Base-by-base conservation (phyloP, 495 filamentous ascomycete species). In the Aspergillus egyptiacus region DNA sequence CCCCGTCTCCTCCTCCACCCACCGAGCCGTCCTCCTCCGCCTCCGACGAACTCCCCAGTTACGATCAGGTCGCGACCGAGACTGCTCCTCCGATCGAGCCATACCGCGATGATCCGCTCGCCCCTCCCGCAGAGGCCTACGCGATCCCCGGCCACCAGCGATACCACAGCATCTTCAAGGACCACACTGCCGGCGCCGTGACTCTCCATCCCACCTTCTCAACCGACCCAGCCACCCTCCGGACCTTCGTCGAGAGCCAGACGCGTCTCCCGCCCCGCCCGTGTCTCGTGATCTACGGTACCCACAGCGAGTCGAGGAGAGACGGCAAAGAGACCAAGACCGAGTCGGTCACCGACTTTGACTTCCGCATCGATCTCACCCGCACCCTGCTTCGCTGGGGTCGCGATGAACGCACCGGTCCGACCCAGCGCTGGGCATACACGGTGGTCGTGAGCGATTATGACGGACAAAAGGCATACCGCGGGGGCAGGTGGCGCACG, bases 351-450 rank as follows among this genome's bases (percentile, higher is more conserved):
- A 56, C 57, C 2, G 71, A 74, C 51, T 74, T 74, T 31, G 31
- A 63, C 6, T 74, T 74, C 50, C 56, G 48, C 15, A 50, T 74
- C 14, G 65, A 74, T 31, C 55, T 72, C 3, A 58, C 61, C 0
- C 51, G 60, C 3, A 40, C 47, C 0, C n/a, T 49, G 10, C 42
- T 46, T 0, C 17, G 38, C 5, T 49, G 40, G 30, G 41, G 36
- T 5, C 41, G 23, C 5, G 36, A 55, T 10, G 43, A 35, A n/a
- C 34, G 32, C 34, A 24, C 20, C 9, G 39, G 33, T 2, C 34
- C 36, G 2, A 25, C 38, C 11, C 13, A 34, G 22, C 17, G 38
- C 17, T 32, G 47, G 5, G 62, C 61, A 55, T 51, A 58, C 40
- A 53, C 49, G 14, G 36, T 55, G 5, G 58, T 71, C 3, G 46